Evolutionary conservation across 345 rosid genomes (phyloP).

Genomic region (Brassica incana): DNA sequence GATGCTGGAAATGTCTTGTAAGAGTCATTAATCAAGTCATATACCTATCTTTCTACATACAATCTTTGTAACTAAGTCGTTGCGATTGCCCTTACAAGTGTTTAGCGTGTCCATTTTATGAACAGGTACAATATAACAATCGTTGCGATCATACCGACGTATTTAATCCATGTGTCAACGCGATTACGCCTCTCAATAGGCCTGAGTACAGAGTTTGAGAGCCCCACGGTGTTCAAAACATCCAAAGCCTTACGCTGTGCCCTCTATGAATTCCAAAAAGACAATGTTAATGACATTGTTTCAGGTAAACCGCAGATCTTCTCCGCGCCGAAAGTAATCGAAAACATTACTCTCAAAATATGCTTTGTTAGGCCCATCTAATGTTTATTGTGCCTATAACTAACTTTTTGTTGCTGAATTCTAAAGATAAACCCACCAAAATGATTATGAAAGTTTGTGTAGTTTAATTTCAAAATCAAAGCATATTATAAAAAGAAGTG

Average conservation of each 20-base stretch:
- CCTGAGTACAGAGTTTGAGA: slow-evolving; percentile 82
- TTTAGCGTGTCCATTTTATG: slow-evolving; percentile 55
- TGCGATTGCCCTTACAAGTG: not conserved
- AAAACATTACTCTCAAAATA: not conserved
- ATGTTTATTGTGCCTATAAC: not conserved
- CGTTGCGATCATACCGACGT: slow-evolving; percentile 69
- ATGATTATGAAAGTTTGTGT: not conserved
- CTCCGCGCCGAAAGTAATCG: not conserved
- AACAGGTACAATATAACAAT: slow-evolving; percentile 57
- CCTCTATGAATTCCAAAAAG: slow-evolving; percentile 41
- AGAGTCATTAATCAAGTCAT: not conserved
- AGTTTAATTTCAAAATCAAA: not conserved
- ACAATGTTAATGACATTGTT: not conserved
- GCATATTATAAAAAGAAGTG: not conserved
- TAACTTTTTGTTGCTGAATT: not conserved
- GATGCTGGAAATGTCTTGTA: not conserved
- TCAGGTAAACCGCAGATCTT: too few species aligned
- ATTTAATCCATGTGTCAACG: slow-evolving; percentile 84
- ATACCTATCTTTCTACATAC: slow-evolving; percentile 18
- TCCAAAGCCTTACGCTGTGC: slow-evolving; percentile 93
- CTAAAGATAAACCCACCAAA: too few species aligned
- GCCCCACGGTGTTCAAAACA: slow-evolving; percentile 87
- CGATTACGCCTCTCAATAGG: slow-evolving; percentile 91
- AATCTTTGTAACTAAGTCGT: not conserved
- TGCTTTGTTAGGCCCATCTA: not conserved